Evolutionary conservation across 495 filamentous ascomycete species (phyloP), one percentile per base, ranked within the genome.

Genomic region (Hypoxylon intermedium): DNA sequence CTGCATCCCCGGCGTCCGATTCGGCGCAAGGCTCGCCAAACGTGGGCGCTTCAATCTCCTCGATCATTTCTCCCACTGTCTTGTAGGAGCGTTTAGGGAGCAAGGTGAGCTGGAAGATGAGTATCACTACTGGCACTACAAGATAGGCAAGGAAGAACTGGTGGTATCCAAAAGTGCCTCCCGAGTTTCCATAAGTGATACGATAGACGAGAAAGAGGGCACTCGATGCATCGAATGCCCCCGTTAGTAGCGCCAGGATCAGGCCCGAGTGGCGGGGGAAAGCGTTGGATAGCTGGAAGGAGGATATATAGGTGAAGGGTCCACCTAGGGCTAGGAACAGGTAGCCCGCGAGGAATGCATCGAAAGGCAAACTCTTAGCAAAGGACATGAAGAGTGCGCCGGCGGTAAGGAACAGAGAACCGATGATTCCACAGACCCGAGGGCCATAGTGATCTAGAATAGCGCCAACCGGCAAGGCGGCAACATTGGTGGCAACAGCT

Each of bases 221-320:
- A 65, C 88, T 92, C 5, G 88, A 92, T 1, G 91, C 87, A 72
- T 97, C 92, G 65, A 96, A 97, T 33, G 91, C 92, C 4, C 92
- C 92, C 0, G 92, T 97, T 15, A 97, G 76, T 26, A 92, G 80
- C 0, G 92, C 91, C 2, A 97, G 77, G 46, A 97, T 93, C 12
- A 95, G 73, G 2, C 92, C 92, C 1, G 91, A 95, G 59, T 89
- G 84, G n/a, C 79, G 78, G 1, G 92, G 92, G 67, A 97, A 96
- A 9, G 92, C 86, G 64, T 97, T 97, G 37, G 89, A 92, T n/a
- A 97, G 81, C 60, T 97, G 93, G 75, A 97, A 96, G 2, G 87
- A 91, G 11, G 89, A 85, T 54, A 96, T 96, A 76, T 93, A 96
- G 20, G 92, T 84, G 67, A 96, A 97, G 0, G 92, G 91, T 0